Conservation (phyloP, 177 flowering plant genomes). For the Tripterygium wilfordii region DNA sequence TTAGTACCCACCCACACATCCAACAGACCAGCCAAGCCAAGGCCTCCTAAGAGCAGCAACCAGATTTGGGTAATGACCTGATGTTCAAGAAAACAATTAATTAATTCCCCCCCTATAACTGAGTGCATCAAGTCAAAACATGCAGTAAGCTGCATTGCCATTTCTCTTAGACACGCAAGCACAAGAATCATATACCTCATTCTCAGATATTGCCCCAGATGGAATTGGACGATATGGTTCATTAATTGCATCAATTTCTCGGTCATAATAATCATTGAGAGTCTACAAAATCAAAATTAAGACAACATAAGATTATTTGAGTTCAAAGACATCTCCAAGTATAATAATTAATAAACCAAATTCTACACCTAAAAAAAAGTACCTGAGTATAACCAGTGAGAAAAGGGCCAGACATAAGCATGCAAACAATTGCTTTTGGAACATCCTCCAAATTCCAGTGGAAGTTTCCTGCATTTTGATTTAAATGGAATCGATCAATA, state of each 20-base stretch:
- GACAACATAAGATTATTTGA: neutral
- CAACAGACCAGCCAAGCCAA: conserved; percentile 69
- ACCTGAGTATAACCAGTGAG: conserved; percentile 98
- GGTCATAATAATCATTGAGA: conserved; percentile 93
- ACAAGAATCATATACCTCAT: too few species aligned
- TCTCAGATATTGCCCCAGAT: conserved; percentile 88
- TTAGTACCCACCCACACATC: conserved; percentile 79
- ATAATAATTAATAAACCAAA: too few species aligned
- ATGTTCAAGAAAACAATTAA: neutral
- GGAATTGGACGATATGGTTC: conserved; percentile 99
- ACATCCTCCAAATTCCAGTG: conserved; percentile 92
- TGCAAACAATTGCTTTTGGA: conserved; percentile 83
- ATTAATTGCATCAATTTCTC: conserved; percentile 94
- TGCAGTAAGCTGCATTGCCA: too few species aligned
- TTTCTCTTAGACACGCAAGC: too few species aligned
- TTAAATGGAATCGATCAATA: neutral
- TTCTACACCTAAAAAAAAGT: neutral
- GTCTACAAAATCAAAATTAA: conserved; percentile 41
- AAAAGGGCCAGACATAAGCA: conserved; percentile 92
- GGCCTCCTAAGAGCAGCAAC: conserved; percentile 87
- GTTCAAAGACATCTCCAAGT: neutral
- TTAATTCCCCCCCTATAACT: too few species aligned
- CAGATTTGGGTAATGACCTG: conserved; percentile 92
- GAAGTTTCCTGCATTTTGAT: conserved; percentile 63
- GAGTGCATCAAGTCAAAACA: too few species aligned